Evolutionary conservation across 176 grass and related monocot genomes (phyloP), one percentile per base, ranked within the genome.

Genomic region (Oryza longistaminata): DNA sequence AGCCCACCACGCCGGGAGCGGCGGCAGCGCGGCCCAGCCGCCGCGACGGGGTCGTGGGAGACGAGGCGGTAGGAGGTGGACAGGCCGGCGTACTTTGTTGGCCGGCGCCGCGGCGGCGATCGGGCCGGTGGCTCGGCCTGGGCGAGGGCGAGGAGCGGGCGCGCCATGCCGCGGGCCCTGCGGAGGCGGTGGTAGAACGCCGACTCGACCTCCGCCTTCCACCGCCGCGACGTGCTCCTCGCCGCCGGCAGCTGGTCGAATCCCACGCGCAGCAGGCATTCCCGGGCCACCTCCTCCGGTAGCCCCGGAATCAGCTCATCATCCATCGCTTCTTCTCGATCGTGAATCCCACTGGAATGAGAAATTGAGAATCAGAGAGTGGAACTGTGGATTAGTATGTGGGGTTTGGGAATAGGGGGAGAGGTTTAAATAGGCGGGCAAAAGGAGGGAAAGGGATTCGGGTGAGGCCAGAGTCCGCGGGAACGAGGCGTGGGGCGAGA

Each of bases 291-390:
- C n/a, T 97, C 92, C 8, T 97, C 82, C 0, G 95, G 92, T 6
- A 94, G 72, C 0, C 95, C 95, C 5, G 95, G 95, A 3, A 97
- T 97, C 75, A 97, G 82, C 55, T 97, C 90, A 2, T 1, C 75
- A 1, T 55, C 52, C 87, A 75, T 83, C 11, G 60, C 80, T 17
- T n/a, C n/a, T n/a, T n/a, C n/a, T n/a, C n/a, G n/a, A n/a, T n/a
- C n/a, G n/a, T n/a, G n/a, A n/a, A n/a, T n/a, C n/a, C n/a, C n/a
- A n/a, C n/a, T n/a, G n/a, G n/a, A n/a, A 27, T 27, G 26, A 27
- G 26, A 31, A 31, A 31, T 31, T 31, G 52, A 58, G 17, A 58
- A 58, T 52, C 15, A 13, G 49, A 52, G 4, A 52, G 49, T 16
- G 49, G 49, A 31, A 31, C 2, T 31, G 29, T 31, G 29, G 29